A percentile compares a stretch with the other conserved stretches of the same genome.
phyloP scores from a whole-genome alignment of 352 stramenopile genomes.

The Phytopythium litorale region DNA sequence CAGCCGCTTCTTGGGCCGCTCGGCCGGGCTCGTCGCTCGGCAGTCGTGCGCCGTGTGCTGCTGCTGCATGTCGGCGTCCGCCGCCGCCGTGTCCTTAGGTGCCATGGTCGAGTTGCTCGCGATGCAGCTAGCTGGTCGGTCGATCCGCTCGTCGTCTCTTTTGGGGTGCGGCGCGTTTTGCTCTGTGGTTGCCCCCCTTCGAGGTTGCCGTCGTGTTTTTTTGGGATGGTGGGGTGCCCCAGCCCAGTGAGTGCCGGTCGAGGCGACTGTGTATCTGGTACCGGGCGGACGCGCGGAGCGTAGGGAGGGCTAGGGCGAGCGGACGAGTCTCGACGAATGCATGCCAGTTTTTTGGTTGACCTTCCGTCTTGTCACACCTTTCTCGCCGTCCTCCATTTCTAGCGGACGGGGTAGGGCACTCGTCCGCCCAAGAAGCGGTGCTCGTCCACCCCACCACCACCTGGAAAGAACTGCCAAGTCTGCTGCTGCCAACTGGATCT shows the following conservation, averaged over 20 bases:
- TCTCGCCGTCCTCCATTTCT: not conserved
- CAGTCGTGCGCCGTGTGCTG: not conserved
- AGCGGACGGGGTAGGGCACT: not conserved
- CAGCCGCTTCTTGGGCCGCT: constrained; percentile 32
- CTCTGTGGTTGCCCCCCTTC: constrained; percentile 3
- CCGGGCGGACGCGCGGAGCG: not conserved
- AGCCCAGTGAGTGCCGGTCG: constrained; percentile 1
- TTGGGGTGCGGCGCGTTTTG: constrained; percentile 16
- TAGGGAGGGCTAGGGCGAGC: not conserved
- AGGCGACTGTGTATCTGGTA: not conserved
- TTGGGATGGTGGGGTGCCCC: constrained; percentile 13
- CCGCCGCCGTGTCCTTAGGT: constrained; percentile 34
- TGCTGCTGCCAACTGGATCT: not conserved
- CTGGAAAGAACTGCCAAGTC: not conserved
- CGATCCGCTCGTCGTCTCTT: constrained; percentile 1
- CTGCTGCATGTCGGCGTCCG: constrained; percentile 11
- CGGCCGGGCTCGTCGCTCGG: not conserved
- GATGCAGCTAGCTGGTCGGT: not conserved
- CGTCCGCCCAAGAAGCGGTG: not conserved
- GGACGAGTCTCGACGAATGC: constrained; percentile 2
- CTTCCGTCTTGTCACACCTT: not conserved
- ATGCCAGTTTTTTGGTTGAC: not conserved
- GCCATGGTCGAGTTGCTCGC: constrained; percentile 20
- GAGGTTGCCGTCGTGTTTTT: constrained; percentile 21
- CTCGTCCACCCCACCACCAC: not conserved